These are phyloP conservation scores for Colletotrichum lupini DNA, from an alignment of 2,329 filamentous ascomycete species.

Conservation along the genomic window DNA sequence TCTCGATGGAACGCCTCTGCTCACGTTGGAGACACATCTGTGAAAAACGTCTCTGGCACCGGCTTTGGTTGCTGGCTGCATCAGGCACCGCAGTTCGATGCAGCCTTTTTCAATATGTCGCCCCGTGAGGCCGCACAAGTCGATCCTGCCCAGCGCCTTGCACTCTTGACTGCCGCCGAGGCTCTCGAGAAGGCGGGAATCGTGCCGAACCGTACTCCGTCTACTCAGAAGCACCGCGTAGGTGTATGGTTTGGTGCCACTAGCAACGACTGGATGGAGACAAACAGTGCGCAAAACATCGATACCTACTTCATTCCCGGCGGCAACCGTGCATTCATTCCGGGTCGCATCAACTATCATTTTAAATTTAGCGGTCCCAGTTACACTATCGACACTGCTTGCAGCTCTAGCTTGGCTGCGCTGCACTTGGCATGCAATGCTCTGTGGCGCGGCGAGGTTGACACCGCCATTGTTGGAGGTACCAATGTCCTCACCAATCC, in stretches of 20 bases:
- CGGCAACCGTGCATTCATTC: conserved; percentile 61
- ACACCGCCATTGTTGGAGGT: conserved; percentile 84
- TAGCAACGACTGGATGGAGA: conserved; percentile 82
- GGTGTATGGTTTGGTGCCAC: conserved; percentile 82
- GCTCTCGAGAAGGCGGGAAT: conserved; percentile 82
- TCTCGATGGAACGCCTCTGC: conserved; percentile 3
- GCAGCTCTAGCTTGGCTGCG: conserved; percentile 78
- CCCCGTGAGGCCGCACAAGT: conserved; percentile 74
- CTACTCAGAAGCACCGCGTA: conserved; percentile 67
- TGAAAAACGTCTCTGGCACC: conserved; percentile 30
- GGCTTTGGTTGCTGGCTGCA: conserved; percentile 62
- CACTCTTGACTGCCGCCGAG: conserved; percentile 80
- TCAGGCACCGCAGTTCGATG: conserved; percentile 73
- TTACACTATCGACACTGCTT: conserved; percentile 81
- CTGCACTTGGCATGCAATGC: conserved; percentile 71
- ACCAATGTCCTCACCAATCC: conserved; percentile 83
- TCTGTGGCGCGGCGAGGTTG: conserved; percentile 66
- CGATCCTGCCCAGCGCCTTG: conserved; percentile 80
- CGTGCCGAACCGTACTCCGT: conserved; percentile 73
- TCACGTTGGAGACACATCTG: neutral
- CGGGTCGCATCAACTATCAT: conserved; percentile 78
- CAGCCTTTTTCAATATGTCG: conserved; percentile 79
- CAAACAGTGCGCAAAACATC: conserved; percentile 76
- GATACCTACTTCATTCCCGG: conserved; percentile 66
- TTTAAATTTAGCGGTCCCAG: conserved; percentile 82